Conservation (phyloP, 805 yeast genomes). For the Saccharomyces eubayanus region DNA sequence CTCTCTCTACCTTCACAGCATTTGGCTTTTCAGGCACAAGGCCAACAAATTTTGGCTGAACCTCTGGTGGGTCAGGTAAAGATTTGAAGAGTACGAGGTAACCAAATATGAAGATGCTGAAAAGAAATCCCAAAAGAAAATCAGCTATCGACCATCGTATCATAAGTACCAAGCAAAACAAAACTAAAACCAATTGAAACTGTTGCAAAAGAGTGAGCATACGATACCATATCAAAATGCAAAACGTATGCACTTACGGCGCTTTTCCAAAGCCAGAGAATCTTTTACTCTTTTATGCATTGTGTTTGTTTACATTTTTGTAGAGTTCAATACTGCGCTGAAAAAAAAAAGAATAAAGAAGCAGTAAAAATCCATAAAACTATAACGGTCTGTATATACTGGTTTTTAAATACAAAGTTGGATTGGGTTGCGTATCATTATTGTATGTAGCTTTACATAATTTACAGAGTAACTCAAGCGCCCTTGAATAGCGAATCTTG, state of each 20-base stretch:
- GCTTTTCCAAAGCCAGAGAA: background rate
- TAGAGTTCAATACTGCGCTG: background rate
- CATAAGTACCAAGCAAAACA: background rate
- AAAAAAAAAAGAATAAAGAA: background rate
- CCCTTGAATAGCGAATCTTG: constrained; percentile 34
- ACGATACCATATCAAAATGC: background rate
- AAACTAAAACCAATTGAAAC: background rate
- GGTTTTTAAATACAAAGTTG: background rate
- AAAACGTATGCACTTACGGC: background rate
- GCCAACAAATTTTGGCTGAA: background rate
- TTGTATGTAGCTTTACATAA: background rate
- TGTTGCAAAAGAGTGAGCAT: background rate
- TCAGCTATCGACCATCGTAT: background rate
- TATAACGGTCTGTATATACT: background rate
- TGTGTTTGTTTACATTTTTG: background rate
- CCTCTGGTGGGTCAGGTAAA: background rate
- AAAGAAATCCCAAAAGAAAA: background rate
- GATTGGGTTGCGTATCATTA: background rate
- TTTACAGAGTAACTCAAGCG: constrained; percentile 1
- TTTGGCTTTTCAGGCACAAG: background rate
- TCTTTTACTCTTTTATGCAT: background rate
- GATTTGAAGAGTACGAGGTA: background rate
- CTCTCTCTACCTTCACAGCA: background rate
- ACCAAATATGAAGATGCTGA: background rate
- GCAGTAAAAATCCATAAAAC: background rate